phyloP scores from a whole-genome alignment of 78 protist species.

The Ministeria vibrans region DNA sequence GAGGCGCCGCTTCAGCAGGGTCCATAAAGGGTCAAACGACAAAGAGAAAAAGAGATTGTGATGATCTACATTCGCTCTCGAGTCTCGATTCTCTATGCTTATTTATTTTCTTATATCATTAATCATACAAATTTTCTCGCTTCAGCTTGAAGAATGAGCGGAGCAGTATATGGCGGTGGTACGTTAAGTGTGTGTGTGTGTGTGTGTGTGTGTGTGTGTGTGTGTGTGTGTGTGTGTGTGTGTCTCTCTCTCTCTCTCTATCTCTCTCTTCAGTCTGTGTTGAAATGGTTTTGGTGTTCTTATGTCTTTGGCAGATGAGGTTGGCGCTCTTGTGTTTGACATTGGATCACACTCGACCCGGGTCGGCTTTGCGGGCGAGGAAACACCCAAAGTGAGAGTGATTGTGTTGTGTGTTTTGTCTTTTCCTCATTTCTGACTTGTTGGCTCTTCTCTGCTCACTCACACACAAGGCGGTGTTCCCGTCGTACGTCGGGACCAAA shows the following conservation, averaged over 20 bases:
- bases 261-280: background rate
- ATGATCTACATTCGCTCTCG: too few species aligned
- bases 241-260: background rate
- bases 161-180: slow-evolving; percentile 3
- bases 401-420: background rate
- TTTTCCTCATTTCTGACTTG: background rate
- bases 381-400: background rate
- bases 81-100: background rate
- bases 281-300: background rate
- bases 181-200: background rate
- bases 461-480: background rate
- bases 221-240: background rate
- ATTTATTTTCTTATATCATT: background rate
- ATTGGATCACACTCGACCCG: background rate
- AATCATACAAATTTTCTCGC: background rate
- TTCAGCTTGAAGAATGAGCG: background rate
- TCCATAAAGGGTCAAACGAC: too few species aligned
- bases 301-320: slow-evolving; percentile 7
- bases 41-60: too few species aligned
- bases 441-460: background rate
- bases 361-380: background rate
- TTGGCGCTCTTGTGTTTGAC: background rate
- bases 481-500: background rate
- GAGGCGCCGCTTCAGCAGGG: too few species aligned
- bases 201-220: background rate